Conservation (phyloP, 2,329 filamentous ascomycete species). For the Lachnellula occidentalis region DNA sequence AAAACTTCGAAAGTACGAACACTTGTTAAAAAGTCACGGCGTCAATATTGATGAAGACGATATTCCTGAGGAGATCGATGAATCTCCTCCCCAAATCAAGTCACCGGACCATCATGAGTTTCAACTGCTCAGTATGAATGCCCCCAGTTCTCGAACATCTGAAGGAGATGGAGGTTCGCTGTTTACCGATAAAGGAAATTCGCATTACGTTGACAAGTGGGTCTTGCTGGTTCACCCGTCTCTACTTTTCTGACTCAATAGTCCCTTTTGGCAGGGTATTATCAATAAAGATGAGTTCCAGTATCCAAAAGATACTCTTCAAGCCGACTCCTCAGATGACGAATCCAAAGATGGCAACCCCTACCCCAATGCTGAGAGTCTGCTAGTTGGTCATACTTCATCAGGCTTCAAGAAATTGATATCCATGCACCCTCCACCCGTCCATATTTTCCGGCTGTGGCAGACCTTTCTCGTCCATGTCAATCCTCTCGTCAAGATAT, state of each 20-base stretch:
- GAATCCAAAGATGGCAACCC: conserved; percentile 26
- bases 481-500: conserved; percentile 63
- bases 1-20: conserved; percentile 24
- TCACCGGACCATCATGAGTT: neutral
- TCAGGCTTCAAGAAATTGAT: conserved; percentile 37
- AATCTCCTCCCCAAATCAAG: neutral
- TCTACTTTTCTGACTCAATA: conserved; percentile 8
- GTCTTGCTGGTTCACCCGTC: neutral
- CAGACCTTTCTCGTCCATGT: conserved; percentile 66
- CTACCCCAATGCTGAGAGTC: conserved; percentile 26
- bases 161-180: conserved; percentile 12
- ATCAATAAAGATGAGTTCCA: conserved; percentile 25
- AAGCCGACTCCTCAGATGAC: conserved; percentile 25
- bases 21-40: conserved; percentile 23
- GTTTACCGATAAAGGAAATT: conserved; percentile 22
- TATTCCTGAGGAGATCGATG: neutral
- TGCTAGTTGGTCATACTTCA: conserved; percentile 45
- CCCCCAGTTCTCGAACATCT: conserved; percentile 1
- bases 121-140: neutral
- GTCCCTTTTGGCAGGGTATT: conserved; percentile 28
- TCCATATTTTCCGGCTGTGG: conserved; percentile 62
- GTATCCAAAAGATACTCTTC: conserved; percentile 29
- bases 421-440: conserved; percentile 48
- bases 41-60: conserved; percentile 27
- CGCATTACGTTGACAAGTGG: conserved; percentile 27